Evolutionary conservation across 2,329 filamentous ascomycete genomes (phyloP), one percentile per base, ranked within the genome.

Genomic region (Sclerotinia glacialis): DNA sequence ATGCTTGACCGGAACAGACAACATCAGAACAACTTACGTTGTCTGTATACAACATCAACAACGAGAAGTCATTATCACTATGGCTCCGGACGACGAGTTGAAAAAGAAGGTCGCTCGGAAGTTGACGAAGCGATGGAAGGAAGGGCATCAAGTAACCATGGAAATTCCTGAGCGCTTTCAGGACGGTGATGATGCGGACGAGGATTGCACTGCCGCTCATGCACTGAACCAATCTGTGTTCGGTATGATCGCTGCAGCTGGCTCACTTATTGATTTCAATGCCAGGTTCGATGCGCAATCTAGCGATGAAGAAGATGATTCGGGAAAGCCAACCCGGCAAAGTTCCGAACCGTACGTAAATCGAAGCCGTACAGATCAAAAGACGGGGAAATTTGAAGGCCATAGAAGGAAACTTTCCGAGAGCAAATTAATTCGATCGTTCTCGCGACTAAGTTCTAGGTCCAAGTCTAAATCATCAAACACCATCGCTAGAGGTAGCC

Each of bases 211-310:
- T 18, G 84, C 84, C 61, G 82, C 84, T 2, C 82, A 81, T n/a
- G 77, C 78, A 31, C 92, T 96, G 88, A 95, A 97, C 78, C 93
- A 97, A 81, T 96, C 92, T 71, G 89, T 98, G 65, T 96, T 97
- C 77, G 93, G 92, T 64, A 86, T 98, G 79, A 93, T 98, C 71
- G 91, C 93, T 8, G 92, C 92, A 21, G 92, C 92, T 47, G 92
- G 93, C 8, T 93, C 92, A 40, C 87, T 87, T 67, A 88, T 90
- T 62, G 90, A 96, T 78, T 93, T 96, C 75, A 89, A 91, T 77
- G 85, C 90, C 67, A 86, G 90, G 47, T 94, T 95, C 77, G 90
- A 93, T 74, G 89, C 80, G 60, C 83, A 90, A 71, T 93, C 90
- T 50, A 95, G 91, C 72, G 92, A 94, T 72, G 93, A 93, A 70